phyloP scores from a whole-genome alignment of 2,329 filamentous ascomycete genomes.

The Uncinocarpus reesii region DNA sequence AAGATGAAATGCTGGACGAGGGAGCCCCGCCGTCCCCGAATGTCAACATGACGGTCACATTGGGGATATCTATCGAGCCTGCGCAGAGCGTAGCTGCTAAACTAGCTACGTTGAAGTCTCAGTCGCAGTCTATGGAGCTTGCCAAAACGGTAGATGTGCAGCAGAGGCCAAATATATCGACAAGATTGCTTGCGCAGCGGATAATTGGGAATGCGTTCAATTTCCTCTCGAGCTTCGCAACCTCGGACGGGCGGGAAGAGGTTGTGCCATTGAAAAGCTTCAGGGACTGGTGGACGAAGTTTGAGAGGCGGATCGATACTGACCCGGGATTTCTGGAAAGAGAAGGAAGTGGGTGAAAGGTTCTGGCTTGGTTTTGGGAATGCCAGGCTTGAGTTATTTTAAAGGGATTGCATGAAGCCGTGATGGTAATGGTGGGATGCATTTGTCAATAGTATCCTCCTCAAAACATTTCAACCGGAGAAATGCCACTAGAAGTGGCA shows the following conservation, averaged over 20 bases:
- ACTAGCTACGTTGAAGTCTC: slow-evolving; percentile 48
- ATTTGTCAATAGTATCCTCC: too few relatives aligned
- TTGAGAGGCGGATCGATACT: slow-evolving; percentile 72
- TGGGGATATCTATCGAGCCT: slow-evolving; percentile 76
- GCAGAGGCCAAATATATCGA: slow-evolving; percentile 44
- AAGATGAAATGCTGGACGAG: slow-evolving; percentile 40
- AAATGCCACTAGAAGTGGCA: too few relatives aligned
- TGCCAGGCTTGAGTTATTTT: background rate
- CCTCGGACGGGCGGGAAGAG: slow-evolving; percentile 53
- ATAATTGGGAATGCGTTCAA: slow-evolving; percentile 98
- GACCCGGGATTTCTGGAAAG: slow-evolving; percentile 86
- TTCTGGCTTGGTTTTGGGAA: background rate
- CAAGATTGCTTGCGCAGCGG: slow-evolving; percentile 71
- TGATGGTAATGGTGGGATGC: too few relatives aligned
- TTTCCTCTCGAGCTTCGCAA: slow-evolving; percentile 79
- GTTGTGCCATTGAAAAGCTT: slow-evolving; percentile 91
- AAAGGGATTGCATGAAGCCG: too few relatives aligned
- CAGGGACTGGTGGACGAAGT: slow-evolving; percentile 96
- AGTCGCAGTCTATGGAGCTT: slow-evolving; percentile 25
- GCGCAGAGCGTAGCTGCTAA: slow-evolving; percentile 60
- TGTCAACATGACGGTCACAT: slow-evolving; percentile 47
- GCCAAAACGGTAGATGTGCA: slow-evolving; percentile 22
- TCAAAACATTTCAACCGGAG: too few relatives aligned
- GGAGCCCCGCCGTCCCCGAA: slow-evolving; percentile 26
- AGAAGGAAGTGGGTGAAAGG: slow-evolving; percentile 36